Evolutionary conservation across 106 monocot species (phyloP), one percentile per base, ranked within the genome.

Genomic region (Posidonia australis): DNA sequence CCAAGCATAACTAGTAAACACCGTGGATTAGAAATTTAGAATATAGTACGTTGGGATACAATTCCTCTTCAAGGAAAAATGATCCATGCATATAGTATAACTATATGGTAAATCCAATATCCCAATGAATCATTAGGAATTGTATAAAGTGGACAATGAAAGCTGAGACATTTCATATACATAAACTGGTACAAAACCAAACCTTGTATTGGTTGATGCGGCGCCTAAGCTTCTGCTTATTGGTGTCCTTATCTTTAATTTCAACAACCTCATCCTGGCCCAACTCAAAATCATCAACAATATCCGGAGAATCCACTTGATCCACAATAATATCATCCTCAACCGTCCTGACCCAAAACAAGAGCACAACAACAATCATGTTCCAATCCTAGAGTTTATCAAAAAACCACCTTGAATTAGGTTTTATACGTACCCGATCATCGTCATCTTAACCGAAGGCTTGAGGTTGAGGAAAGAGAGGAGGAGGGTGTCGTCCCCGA

Each of bases 291-390:
- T 98, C 96, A 75, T 98, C 90, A 23, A 90, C 44, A 21, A 98
- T 79, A 23, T 98, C 87, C 6, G 84, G 82, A 36, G 87, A 82
- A 77, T 98, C 96, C 26, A 77, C 82, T 80, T 90, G 87, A 52
- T 90, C 96, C 21, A 87, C 82, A 67, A 98, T 69, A 57, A 90
- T 84, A 58, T 90, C 96, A 77, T 90, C 90, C 72, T 98, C 90
- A 51, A 79, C 65, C 21, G 94, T 87, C 46, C 94, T 96, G 78
- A 46, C 44, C 16, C 13, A 46, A 24, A 19, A 44, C 12, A 7
- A 32, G n/a, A 56, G 12, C 56, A 56, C 14, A 56, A 58, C 16
- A 27, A 58, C 25, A 28, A 17, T n/a, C 58, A 58, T 12, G 28
- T 9, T 29, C 2, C 30, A n/a, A 5, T 28, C 28, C 58, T 58